A percentile compares a stretch with the other conserved stretches of the same genome.
phyloP scores from a whole-genome alignment of 2,329 filamentous ascomycete species.

The Colletotrichum sp. region DNA sequence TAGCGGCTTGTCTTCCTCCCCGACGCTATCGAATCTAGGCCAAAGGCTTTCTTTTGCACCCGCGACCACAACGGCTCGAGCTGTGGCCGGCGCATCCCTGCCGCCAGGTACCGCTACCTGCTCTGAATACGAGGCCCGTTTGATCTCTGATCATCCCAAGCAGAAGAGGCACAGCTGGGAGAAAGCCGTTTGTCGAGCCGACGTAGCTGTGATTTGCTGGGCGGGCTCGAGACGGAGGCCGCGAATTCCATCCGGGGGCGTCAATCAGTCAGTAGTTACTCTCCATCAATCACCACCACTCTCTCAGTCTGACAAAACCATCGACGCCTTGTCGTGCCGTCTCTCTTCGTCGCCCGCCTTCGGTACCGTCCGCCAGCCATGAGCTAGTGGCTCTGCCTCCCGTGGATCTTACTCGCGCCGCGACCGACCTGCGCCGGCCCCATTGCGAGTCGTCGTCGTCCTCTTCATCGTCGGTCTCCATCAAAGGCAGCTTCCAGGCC shows the following conservation, averaged over 20 bases:
- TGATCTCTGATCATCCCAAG: not conserved
- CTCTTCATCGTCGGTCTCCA: not conserved
- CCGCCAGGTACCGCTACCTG: slow-evolving; percentile 17
- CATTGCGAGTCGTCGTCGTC: not conserved
- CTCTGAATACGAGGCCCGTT: slow-evolving; percentile 22
- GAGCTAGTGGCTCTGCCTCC: not conserved
- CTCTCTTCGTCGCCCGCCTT: not conserved
- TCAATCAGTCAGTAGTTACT: not conserved
- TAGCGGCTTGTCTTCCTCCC: slow-evolving; percentile 16
- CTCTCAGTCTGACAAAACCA: not conserved
- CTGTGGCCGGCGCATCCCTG: slow-evolving; percentile 17
- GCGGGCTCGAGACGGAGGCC: not conserved
- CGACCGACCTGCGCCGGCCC: not conserved
- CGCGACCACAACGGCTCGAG: slow-evolving; percentile 4
- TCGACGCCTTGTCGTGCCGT: not conserved
- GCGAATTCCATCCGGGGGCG: not conserved
- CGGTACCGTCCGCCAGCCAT: not conserved
- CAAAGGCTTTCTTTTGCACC: slow-evolving; percentile 6
- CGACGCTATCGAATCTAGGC: slow-evolving; percentile 13
- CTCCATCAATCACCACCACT: not conserved
- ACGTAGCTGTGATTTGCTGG: not conserved
- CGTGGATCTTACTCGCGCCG: not conserved
- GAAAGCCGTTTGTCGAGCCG: not conserved
- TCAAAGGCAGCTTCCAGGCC: slow-evolving; percentile 2
- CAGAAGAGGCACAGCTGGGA: not conserved